Percentiles rank a stretch among this genome's conserved stretches.
Evolutionary conservation across 2,329 filamentous ascomycete genomes (phyloP).

Genomic region (Pezizomycotina sp.): DNA sequence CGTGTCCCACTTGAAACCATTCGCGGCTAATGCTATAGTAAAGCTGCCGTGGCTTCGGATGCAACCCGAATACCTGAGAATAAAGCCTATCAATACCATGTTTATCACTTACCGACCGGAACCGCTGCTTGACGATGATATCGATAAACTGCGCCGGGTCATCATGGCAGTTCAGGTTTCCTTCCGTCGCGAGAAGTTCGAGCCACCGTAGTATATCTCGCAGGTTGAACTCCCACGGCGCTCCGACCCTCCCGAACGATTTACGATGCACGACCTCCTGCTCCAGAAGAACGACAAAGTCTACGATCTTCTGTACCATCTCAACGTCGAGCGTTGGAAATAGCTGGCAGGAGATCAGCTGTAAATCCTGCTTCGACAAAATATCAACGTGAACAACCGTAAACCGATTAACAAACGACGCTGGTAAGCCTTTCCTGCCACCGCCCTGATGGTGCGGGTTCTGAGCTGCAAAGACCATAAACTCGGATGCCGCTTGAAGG

Average conservation of each 20-base stretch:
- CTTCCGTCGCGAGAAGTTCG: slow-evolving; percentile 79
- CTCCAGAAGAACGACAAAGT: slow-evolving; percentile 68
- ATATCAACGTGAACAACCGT: slow-evolving; percentile 94
- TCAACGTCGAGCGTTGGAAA: slow-evolving; percentile 48
- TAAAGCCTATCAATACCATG: slow-evolving; percentile 50
- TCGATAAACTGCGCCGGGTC: slow-evolving; percentile 50
- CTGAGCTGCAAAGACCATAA: slow-evolving; percentile 94
- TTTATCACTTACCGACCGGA: slow-evolving; percentile 56
- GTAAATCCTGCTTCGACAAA: slow-evolving; percentile 64
- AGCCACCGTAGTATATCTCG: slow-evolving; percentile 50
- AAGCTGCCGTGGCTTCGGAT: slow-evolving; percentile 44
- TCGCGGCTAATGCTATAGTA: slow-evolving; percentile 51
- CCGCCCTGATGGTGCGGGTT: slow-evolving; percentile 96
- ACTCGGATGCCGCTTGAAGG: slow-evolving; percentile 72
- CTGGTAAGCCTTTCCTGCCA: slow-evolving; percentile 81
- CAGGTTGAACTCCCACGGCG: slow-evolving; percentile 94
- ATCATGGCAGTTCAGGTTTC: slow-evolving; percentile 31
- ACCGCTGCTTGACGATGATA: slow-evolving; percentile 71
- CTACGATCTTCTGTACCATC: slow-evolving; percentile 51
- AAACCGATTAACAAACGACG: slow-evolving; percentile 94
- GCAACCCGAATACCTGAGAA: slow-evolving; percentile 41
- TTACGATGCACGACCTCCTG: slow-evolving; percentile 44
- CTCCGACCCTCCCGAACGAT: slow-evolving; percentile 41
- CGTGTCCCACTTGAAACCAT: slow-evolving; percentile 65
- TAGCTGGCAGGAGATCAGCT: slow-evolving; percentile 61